phyloP scores from a whole-genome alignment of 805 yeast genomes.

The Starmerella ratchasimensis region DNA sequence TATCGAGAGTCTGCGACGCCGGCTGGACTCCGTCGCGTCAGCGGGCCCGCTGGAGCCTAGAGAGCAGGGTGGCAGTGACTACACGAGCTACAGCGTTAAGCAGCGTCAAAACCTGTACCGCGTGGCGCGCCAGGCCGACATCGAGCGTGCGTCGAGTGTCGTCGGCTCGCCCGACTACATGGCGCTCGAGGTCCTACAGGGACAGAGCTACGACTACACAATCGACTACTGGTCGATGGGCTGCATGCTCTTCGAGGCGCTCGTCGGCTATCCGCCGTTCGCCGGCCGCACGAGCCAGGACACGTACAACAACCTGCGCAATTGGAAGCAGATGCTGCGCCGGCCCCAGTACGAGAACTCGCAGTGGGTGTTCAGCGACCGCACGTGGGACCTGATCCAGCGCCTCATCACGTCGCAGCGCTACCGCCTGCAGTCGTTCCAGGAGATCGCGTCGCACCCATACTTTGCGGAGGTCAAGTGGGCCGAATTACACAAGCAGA shows the following conservation, averaged over 20 bases:
- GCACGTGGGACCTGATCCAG: conserved; percentile 85
- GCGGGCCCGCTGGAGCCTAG: background rate
- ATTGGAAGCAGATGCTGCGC: conserved; percentile 78
- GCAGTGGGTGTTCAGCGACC: conserved; percentile 79
- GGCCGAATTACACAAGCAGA: conserved; percentile 47
- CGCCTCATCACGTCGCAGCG: conserved; percentile 69
- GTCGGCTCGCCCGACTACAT: conserved; percentile 98
- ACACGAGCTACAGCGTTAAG: conserved; percentile 51
- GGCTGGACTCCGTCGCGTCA: conserved; percentile 30
- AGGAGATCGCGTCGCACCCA: conserved; percentile 63
- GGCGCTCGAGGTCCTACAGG: conserved; percentile 96
- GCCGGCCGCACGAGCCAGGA: conserved; percentile 89
- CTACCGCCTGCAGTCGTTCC: conserved; percentile 60
- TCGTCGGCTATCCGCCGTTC: conserved; percentile 95
- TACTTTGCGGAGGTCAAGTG: conserved; percentile 81
- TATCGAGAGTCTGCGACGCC: conserved; percentile 73
- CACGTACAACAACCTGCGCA: conserved; percentile 81
- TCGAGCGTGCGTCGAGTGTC: conserved; percentile 82
- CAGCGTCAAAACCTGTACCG: conserved; percentile 83
- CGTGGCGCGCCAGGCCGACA: conserved; percentile 53
- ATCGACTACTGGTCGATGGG: conserved; percentile 99
- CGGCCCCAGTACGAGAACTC: conserved; percentile 91
- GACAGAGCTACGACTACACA: conserved; percentile 84
- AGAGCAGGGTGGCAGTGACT: conserved; percentile 4
- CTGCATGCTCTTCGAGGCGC: conserved; percentile 89